A percentile compares a stretch with the other conserved stretches of the same genome.
These are phyloP conservation scores for Emergomyces africanus DNA, from an alignment of 2,329 filamentous ascomycete species.

Conservation along the genomic window DNA sequence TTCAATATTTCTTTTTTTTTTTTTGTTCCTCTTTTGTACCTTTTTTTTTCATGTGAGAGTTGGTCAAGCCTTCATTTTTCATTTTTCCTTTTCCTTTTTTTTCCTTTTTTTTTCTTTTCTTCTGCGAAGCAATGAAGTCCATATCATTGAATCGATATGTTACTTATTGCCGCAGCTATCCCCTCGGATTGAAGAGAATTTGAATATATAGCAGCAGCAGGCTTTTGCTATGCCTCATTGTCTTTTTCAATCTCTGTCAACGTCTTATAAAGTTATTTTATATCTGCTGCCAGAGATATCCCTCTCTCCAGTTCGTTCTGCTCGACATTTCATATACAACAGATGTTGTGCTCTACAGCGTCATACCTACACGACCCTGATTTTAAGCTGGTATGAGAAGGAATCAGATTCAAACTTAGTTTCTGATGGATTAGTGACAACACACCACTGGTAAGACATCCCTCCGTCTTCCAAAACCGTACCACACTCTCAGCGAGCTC, in stretches of 20 bases:
- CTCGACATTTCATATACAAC: not conserved
- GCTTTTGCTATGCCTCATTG: slow-evolving; percentile 3
- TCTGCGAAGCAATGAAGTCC: not conserved
- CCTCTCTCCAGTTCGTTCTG: not conserved
- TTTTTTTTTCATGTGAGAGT: slow-evolving; percentile 7
- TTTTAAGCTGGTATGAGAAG: not conserved
- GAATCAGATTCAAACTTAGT: not conserved
- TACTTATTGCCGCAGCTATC: not conserved
- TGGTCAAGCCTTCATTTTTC: not conserved
- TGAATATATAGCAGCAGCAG: slow-evolving; percentile 5
- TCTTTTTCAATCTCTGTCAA: not conserved
- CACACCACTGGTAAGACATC: not conserved
- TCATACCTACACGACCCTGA: not conserved
- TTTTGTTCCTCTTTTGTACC: not conserved
- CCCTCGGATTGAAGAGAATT: not conserved
- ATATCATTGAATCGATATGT: not conserved
- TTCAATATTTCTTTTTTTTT: slow-evolving; percentile 1
- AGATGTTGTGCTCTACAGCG: not conserved
- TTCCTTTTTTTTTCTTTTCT: not conserved
- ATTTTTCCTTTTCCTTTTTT: not conserved
- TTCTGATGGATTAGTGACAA: not conserved
- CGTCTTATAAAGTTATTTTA: not conserved
- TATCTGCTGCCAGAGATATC: not conserved
- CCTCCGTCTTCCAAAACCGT: not conserved
- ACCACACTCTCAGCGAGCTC: not conserved